Base-by-base conservation (phyloP, 495 filamentous ascomycete species). In the Delitschia confertaspora region DNA sequence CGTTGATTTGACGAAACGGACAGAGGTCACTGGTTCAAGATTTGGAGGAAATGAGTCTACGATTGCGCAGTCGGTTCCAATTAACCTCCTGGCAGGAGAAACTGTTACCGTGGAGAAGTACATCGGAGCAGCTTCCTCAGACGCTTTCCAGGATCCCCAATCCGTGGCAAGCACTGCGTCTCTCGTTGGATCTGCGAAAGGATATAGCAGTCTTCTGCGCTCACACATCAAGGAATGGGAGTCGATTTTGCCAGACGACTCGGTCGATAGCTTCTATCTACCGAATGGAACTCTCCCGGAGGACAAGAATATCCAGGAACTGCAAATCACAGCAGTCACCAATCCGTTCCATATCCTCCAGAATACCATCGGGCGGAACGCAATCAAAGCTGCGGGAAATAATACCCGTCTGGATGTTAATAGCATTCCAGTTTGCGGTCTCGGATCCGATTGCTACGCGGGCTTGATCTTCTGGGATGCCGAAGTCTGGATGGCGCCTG, bases 301-400 rank as follows among this genome's bases (percentile, higher is more conserved):
- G 0, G 76, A 85, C 49, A 46, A 57, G 8, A 68, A 80, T 36
- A 68, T 82, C 19, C 63, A 74, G 36, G 71, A 77, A 46, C 63
- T 74, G 20, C 78, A 82, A 14, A 75, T 87, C 27, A 69, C 72
- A 8, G 69, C 79, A 0, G 72, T 85, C 3, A 72, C 76, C 3
- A 83, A 76, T 43, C 67, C 74, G 1, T 88, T 80, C 60, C 79
- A 84, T 49, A 60, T 88, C 0, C 60, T 88, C 14, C 79, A 84
- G 46, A 82, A 83, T 41, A 69, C 69, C 1, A 69, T 76, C 13
- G 67, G 75, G 3, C 56, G 64, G 13, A 77, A 79, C 50, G 64
- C 61, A 0, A 53, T 66, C 32, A 45, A 30, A 5, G 48, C 45
- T 21, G 62, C 63, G 10, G 49, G 47, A 14, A 50, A 55, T 26